Conservation (phyloP, 2,329 filamentous ascomycete genomes). For the Fusarium begoniae region DNA sequence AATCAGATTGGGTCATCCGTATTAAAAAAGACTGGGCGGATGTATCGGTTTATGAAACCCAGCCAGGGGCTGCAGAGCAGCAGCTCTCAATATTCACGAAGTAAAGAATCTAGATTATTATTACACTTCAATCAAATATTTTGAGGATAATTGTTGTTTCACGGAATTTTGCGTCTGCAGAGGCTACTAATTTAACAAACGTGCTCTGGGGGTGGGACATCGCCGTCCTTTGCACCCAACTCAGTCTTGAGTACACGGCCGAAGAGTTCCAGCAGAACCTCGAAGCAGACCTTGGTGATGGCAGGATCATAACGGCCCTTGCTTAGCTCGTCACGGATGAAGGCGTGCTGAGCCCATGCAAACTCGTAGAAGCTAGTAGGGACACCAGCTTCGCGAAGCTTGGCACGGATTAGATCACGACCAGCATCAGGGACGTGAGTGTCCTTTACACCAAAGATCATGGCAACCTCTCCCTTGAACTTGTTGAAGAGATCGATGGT, state of each 20-base stretch:
- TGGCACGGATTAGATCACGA: slow-evolving; percentile 83
- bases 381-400: slow-evolving; percentile 78
- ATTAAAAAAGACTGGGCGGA: slow-evolving; percentile 21
- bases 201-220: slow-evolving; percentile 72
- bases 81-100: slow-evolving; percentile 39
- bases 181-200: slow-evolving; percentile 63
- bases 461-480: slow-evolving; percentile 83
- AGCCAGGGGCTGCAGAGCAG: slow-evolving; percentile 15
- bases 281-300: slow-evolving; percentile 86
- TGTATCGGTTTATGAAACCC: slow-evolving; percentile 32
- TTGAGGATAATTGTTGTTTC: not conserved
- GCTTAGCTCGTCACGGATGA: slow-evolving; percentile 90
- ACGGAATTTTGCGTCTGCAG: not conserved
- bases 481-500: slow-evolving; percentile 65
- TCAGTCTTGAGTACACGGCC: slow-evolving; percentile 80
- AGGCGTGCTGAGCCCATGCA: slow-evolving; percentile 94
- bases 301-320: slow-evolving; percentile 95
- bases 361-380: slow-evolving; percentile 87
- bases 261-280: slow-evolving; percentile 89
- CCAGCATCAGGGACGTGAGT: slow-evolving; percentile 87
- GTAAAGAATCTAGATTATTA: slow-evolving; percentile 43
- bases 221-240: slow-evolving; percentile 73
- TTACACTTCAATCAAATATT: slow-evolving; percentile 28
- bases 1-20: slow-evolving; percentile 32
- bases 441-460: slow-evolving; percentile 94